phyloP scores from a whole-genome alignment of 371 early-diverging fungal genomes.

The Encephalitozoon cuniculi region DNA sequence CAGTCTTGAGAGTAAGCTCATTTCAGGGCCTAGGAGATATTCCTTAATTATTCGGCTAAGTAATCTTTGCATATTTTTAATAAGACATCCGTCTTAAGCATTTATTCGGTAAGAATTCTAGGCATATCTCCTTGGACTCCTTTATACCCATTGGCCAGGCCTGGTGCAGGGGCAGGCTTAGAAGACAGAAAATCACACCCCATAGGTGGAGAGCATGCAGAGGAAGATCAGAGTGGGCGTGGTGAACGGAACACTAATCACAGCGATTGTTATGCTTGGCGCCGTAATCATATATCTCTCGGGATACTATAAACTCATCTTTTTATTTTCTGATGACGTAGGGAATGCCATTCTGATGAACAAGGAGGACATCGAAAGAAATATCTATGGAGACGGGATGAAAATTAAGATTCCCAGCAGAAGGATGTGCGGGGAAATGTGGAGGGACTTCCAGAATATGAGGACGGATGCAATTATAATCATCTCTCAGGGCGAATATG shows the following conservation, averaged over 20 bases:
- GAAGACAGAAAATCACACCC: background rate
- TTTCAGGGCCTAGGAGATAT: background rate
- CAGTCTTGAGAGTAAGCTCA: constrained; percentile 35
- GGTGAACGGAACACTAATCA: background rate
- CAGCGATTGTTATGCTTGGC: background rate
- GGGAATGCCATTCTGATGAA: background rate
- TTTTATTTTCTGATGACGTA: background rate
- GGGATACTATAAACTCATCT: background rate
- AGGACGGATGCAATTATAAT: background rate
- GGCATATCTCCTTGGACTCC: background rate
- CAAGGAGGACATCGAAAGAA: background rate
- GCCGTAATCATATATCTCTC: background rate
- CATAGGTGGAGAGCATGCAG: background rate
- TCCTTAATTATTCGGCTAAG: background rate
- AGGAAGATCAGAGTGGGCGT: background rate
- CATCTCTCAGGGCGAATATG: background rate
- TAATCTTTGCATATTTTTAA: background rate
- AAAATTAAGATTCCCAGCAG: background rate
- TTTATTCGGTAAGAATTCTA: background rate
- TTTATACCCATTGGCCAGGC: background rate
- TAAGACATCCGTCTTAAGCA: background rate
- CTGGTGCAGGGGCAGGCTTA: background rate
- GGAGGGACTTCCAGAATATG: background rate
- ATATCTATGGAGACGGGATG: background rate
- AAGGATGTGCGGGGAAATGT: background rate